phyloP scores from a whole-genome alignment of 257 asterid species.

The Ilex aquifolium region DNA sequence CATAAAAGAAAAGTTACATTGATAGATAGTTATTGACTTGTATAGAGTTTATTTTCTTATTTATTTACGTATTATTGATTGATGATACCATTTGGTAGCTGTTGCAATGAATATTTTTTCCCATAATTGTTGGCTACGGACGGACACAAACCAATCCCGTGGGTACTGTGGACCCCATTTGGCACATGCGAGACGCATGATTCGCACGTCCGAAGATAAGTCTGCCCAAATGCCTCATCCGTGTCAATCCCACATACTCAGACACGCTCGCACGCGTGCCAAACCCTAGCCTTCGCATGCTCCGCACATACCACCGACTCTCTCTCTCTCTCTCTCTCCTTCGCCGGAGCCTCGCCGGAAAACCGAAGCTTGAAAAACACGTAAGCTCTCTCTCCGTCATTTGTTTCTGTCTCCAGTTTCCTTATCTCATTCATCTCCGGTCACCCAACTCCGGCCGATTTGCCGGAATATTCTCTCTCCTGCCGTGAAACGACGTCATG shows the following conservation, averaged over 20 bases:
- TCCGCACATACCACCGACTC: constrained; percentile 21
- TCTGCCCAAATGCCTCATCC: constrained; percentile 35
- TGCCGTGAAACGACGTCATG: neutral
- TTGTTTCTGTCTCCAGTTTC: neutral
- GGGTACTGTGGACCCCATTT: no score
- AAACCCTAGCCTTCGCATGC: constrained; percentile 31
- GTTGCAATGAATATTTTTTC: no score
- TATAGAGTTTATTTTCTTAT: no score
- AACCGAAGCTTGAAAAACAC: neutral
- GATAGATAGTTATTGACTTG: no score
- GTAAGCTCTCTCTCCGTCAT: neutral
- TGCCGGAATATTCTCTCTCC: constrained; percentile 23
- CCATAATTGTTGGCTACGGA: no score
- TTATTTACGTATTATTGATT: no score
- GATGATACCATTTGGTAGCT: no score
- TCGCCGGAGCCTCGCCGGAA: constrained; percentile 41
- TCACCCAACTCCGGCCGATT: constrained; percentile 12
- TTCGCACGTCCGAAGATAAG: constrained; percentile 76
- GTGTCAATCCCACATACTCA: constrained; percentile 60
- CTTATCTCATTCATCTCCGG: constrained; percentile 13
- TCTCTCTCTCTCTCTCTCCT: constrained; percentile 13
- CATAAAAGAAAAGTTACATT: no score
- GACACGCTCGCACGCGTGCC: constrained; percentile 58
- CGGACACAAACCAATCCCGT: no score
- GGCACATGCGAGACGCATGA: constrained; percentile 34